Conservation (phyloP, 495 filamentous ascomycete genomes). For the Aspergillus sclerotiicarbonarius region DNA sequence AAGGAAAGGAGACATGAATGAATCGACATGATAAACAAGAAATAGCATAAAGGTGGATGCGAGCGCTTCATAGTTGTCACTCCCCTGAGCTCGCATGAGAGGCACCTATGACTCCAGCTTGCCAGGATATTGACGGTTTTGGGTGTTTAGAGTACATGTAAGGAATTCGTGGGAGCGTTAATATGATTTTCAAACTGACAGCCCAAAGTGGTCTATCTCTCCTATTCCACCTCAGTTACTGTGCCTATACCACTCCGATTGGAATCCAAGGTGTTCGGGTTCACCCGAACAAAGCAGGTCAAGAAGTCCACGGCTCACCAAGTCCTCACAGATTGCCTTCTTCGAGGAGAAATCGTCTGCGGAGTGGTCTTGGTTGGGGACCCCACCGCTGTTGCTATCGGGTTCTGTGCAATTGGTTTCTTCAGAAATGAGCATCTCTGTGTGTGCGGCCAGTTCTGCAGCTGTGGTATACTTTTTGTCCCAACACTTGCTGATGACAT, state of each 20-base stretch:
- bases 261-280: constrained; percentile 30
- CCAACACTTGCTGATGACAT: constrained; percentile 40
- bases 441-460: constrained; percentile 29
- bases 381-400: constrained; percentile 7
- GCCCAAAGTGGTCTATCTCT: no score
- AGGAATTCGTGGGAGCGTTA: no score
- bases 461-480: constrained; percentile 33
- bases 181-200: no score
- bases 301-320: constrained; percentile 32
- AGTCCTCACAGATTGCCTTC: constrained; percentile 26
- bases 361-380: constrained; percentile 10
- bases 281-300: constrained; percentile 25
- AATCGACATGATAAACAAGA: no score
- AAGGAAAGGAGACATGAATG: no score
- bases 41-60: no score
- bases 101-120: no score
- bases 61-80: no score
- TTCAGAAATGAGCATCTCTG: constrained; percentile 15
- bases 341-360: constrained; percentile 19
- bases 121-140: no score
- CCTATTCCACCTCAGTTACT: neutral
- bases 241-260: constrained; percentile 22
- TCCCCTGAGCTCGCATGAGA: no score
- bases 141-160: no score
- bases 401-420: neutral